Evolutionary conservation across 1,139 yeast genomes (phyloP), one percentile per base, ranked within the genome.

Genomic region (Zygosaccharomyces sapae): DNA sequence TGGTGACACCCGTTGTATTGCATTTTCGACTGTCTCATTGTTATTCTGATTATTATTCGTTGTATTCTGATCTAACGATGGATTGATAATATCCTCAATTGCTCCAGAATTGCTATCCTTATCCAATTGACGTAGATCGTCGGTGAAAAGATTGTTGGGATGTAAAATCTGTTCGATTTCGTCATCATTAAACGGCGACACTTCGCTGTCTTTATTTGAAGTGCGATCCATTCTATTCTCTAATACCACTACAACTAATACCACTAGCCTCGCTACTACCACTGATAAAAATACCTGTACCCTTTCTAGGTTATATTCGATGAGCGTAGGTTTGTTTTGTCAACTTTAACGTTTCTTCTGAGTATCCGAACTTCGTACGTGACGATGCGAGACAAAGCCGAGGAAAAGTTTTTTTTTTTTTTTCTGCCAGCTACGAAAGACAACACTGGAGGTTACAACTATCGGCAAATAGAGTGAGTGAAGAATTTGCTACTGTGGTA

Each of bases 31-130:
- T 4, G 51, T 7, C 25, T 43, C 45, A 35, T 33, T 48, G 33
- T 33, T 41, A n/a, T 34, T 41, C 25, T 24, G 33, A n/a, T 4
- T 18, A 10, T 19, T 13, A 33, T 22, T 27, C 4, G 43, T 36
- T 18, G 47, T 38, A 25, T 34, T 34, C 9, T 55, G 53, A 33
- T 56, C 59, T 46, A 55, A 42, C 12, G 62, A 54, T 24, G 64
- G 65, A 42, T 61, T 61, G 7, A 59, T 54, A 24, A 61, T 59
- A 44, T 60, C 65, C 46, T 61, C 66, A 13, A 60, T 55, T 24
- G 47, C 54, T 18, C 52, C 49, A 33, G 46, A 33, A 12, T 42
- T 42, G 38, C 48, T 20, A 13, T 45, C 48, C 24, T 38, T 42
- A 38, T 49, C 46, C 24, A 46, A 33, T 31, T 49, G 46, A 38